A percentile compares a stretch with the other conserved stretches of the same genome.
These are phyloP conservation scores for Colletotrichum paranaense DNA, from an alignment of 2,329 filamentous ascomycete species.

Conservation along the genomic window DNA sequence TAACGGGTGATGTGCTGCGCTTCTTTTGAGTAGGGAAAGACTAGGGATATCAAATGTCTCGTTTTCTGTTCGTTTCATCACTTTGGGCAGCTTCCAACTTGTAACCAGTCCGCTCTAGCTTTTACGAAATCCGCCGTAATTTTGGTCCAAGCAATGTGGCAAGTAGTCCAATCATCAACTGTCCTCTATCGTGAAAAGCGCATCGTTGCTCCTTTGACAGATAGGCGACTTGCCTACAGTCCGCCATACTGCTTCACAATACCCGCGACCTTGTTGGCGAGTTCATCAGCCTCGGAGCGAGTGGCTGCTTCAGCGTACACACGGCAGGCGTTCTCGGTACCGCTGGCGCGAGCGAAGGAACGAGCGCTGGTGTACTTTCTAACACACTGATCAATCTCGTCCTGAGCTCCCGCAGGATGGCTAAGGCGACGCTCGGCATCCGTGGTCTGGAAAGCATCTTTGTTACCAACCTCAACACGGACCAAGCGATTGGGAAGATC, in stretches of 20 bases:
- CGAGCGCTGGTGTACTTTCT: slow-evolving; percentile 91
- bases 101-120: slow-evolving; percentile 12
- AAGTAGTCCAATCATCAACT: not conserved
- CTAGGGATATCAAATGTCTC: slow-evolving; percentile 13
- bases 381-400: slow-evolving; percentile 87
- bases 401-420: slow-evolving; percentile 82
- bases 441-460: slow-evolving; percentile 89
- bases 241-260: slow-evolving; percentile 73
- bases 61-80: slow-evolving; percentile 3
- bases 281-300: slow-evolving; percentile 88
- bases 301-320: slow-evolving; percentile 96
- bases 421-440: slow-evolving; percentile 92
- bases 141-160: not conserved
- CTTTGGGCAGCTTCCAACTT: not conserved
- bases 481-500: slow-evolving; percentile 97
- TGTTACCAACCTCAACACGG: slow-evolving; percentile 88
- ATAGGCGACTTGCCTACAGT: slow-evolving; percentile 14
- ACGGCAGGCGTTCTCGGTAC: slow-evolving; percentile 94
- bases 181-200: not conserved
- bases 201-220: not conserved
- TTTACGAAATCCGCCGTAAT: slow-evolving; percentile 1
- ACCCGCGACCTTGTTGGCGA: slow-evolving; percentile 84
- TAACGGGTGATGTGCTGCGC: not conserved
- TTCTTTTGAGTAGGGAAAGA: not conserved
- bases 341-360: slow-evolving; percentile 90